These are phyloP conservation scores for Solioccasus polychromus DNA, from an alignment of 768 basidiomycete genomes.

Conservation along the genomic window DNA sequence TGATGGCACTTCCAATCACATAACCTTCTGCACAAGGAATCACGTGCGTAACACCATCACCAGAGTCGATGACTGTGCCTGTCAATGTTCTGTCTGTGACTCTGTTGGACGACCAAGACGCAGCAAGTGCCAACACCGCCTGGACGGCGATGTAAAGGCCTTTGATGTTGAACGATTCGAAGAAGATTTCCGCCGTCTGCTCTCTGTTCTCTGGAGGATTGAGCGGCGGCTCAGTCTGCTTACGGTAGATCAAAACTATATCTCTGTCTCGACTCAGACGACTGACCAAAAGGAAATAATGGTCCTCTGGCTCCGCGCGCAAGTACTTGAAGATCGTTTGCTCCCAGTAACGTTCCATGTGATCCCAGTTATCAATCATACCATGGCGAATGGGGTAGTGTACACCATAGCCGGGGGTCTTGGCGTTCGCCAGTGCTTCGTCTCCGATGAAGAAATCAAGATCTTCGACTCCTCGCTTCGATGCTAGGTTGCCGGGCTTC, in stretches of 20 bases:
- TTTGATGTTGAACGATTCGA: constrained; percentile 99
- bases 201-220: constrained; percentile 99
- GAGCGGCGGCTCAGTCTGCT: constrained; percentile 96
- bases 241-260: neutral
- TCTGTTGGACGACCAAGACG: constrained; percentile 92
- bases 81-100: constrained; percentile 90
- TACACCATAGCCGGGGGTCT: constrained; percentile 90
- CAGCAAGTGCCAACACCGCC: constrained; percentile 96
- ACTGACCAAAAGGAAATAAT: constrained; percentile 93
- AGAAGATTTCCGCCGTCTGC: constrained; percentile 99
- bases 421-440: constrained; percentile 93
- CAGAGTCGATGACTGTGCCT: constrained; percentile 97
- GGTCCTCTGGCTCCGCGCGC: constrained; percentile 97
- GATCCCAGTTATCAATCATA: constrained; percentile 97
- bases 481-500: constrained; percentile 89
- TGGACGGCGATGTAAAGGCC: constrained; percentile 98
- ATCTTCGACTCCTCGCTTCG: constrained; percentile 97
- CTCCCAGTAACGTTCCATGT: constrained; percentile 99
- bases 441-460: constrained; percentile 99
- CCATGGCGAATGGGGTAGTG: constrained; percentile 98
- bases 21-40: constrained; percentile 96
- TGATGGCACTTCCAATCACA: constrained; percentile 98
- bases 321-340: constrained; percentile 99
- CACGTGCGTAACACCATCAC: constrained; percentile 98
- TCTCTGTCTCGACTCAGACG: neutral